A percentile compares a stretch with the other conserved stretches of the same genome.
Conservation (phyloP, 495 filamentous ascomycete genomes). For the Amorphotheca resinae region DNA sequence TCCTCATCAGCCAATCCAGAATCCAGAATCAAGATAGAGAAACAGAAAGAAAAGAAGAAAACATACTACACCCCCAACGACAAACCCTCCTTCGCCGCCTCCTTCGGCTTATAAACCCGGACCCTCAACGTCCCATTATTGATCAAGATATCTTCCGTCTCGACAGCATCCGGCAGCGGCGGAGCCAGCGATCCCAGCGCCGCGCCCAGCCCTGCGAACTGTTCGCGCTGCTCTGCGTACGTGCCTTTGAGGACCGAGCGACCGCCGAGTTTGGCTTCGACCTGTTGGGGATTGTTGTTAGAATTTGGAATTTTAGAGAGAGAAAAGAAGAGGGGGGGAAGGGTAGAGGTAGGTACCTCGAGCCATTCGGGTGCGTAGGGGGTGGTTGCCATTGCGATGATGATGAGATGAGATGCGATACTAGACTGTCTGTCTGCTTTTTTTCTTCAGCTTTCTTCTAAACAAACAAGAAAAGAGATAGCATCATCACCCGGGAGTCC, state of each 20-base stretch:
- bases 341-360: background rate
- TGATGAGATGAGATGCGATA: too few relatives aligned
- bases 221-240: background rate
- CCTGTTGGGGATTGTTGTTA: background rate
- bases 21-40: too few relatives aligned
- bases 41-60: too few relatives aligned
- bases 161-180: background rate
- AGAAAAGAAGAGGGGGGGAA: background rate
- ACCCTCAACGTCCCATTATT: background rate
- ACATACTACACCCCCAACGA: background rate
- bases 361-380: background rate
- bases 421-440: too few relatives aligned
- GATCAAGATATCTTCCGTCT: background rate
- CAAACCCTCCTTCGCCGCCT: background rate
- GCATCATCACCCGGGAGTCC: too few relatives aligned
- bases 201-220: background rate
- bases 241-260: background rate
- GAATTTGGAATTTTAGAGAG: background rate
- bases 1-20: too few relatives aligned
- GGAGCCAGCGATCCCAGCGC: background rate
- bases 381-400: too few relatives aligned
- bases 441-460: too few relatives aligned
- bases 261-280: background rate
- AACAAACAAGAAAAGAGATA: too few relatives aligned
- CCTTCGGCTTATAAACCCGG: background rate